phyloP scores from a whole-genome alignment of 192 early-diverging fungal species.

The Podila clonocystis region DNA sequence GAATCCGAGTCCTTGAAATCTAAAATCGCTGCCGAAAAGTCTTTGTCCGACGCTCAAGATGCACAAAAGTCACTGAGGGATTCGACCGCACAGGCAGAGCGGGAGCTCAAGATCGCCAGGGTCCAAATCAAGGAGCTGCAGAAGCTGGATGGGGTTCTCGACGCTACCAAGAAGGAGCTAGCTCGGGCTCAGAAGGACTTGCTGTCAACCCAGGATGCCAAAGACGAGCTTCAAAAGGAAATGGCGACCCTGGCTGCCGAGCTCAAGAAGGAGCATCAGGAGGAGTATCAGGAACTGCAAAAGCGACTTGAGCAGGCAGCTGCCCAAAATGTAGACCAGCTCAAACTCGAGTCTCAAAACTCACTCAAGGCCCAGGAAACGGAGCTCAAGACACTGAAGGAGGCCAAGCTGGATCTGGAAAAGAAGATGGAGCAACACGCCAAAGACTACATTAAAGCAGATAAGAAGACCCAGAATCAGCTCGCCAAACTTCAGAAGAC shows the following conservation, averaged over 20 bases:
- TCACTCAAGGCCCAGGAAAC: slow-evolving; percentile 14
- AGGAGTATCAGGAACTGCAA: background rate
- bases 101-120: slow-evolving; percentile 32
- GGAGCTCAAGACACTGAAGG: slow-evolving; percentile 12
- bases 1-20: slow-evolving; percentile 1
- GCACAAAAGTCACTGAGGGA: slow-evolving; percentile 8
- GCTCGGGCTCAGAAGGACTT: slow-evolving; percentile 17
- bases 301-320: slow-evolving; percentile 13
- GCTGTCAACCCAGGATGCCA: slow-evolving; percentile 6
- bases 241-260: background rate
- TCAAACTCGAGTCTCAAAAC: slow-evolving; percentile 14
- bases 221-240: slow-evolving; percentile 12
- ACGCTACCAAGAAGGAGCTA: slow-evolving; percentile 20
- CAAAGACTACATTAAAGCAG: background rate
- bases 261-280: slow-evolving; percentile 8
- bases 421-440: slow-evolving; percentile 3
- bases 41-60: slow-evolving; percentile 6
- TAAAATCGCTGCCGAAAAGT: slow-evolving; percentile 15
- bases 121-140: slow-evolving; percentile 44
- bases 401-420: slow-evolving; percentile 21
- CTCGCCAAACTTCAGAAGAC: slow-evolving; percentile 3
- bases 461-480: background rate
- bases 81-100: slow-evolving; percentile 3
- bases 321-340: background rate
- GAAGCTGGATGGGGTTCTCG: slow-evolving; percentile 13